These are phyloP conservation scores for Olyra latifolia DNA, from an alignment of 176 grass and related monocot species.

Conservation along the genomic window DNA sequence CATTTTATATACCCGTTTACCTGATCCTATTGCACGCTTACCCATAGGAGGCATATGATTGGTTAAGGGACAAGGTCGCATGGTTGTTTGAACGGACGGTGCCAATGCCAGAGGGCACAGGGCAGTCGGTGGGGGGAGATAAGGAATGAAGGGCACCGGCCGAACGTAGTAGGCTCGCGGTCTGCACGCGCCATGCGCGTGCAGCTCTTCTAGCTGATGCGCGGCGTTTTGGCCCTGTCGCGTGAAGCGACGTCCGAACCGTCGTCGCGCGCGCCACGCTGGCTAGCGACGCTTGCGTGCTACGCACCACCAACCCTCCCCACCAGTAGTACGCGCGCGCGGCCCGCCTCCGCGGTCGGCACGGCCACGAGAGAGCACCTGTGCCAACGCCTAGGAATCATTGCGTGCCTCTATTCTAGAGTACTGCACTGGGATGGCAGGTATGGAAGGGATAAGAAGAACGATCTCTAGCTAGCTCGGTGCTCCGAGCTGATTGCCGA, in stretches of 20 bases:
- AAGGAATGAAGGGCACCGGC: conserved; percentile 21
- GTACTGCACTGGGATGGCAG: background rate
- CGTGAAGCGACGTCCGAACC: conserved; percentile 50
- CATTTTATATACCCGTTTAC: no score
- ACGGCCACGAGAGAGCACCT: background rate
- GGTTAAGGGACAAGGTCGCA: background rate
- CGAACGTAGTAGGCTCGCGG: background rate
- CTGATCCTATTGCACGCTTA: background rate
- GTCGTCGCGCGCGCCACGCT: conserved; percentile 10
- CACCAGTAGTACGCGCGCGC: background rate
- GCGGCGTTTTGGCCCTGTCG: background rate
- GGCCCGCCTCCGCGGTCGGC: background rate
- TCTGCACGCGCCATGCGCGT: background rate
- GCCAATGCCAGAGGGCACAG: conserved; percentile 1
- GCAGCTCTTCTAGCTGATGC: background rate
- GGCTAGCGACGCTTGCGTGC: background rate
- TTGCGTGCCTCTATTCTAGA: background rate
- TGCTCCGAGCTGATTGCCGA: background rate
- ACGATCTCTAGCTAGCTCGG: background rate
- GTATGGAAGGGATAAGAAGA: background rate
- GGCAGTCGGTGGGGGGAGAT: conserved; percentile 22
- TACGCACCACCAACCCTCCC: conserved; percentile 8
- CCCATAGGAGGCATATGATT: background rate
- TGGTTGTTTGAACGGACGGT: background rate
- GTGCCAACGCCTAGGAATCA: background rate